Conservation (phyloP, 2,329 filamentous ascomycete genomes). For the Byssochlamys sp. region DNA sequence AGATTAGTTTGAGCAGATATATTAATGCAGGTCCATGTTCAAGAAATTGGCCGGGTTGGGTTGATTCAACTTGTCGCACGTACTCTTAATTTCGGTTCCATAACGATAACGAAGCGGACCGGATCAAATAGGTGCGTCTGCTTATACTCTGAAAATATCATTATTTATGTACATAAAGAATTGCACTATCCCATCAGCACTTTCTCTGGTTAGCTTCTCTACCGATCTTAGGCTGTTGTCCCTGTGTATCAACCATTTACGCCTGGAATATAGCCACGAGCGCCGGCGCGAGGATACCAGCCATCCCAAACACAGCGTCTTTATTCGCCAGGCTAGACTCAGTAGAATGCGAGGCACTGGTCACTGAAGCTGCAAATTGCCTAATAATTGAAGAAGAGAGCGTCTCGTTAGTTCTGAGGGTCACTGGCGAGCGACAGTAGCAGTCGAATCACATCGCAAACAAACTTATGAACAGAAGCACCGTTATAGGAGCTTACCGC, state of each 20-base stretch:
- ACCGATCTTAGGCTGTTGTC: not conserved
- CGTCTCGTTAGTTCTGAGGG: not conserved
- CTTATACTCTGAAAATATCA: not conserved
- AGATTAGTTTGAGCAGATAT: no score
- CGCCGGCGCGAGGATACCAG: not conserved
- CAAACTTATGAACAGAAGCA: no score
- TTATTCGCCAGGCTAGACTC: not conserved
- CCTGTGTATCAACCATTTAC: not conserved
- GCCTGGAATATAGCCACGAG: not conserved
- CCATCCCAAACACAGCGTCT: not conserved
- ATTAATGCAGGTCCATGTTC: not conserved
- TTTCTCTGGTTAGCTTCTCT: not conserved
- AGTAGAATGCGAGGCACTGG: not conserved
- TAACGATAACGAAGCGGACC: not conserved
- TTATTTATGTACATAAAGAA: not conserved
- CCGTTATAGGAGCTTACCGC: constrained; percentile 1
- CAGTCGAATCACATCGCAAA: no score
- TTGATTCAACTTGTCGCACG: not conserved
- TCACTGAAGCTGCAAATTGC: not conserved
- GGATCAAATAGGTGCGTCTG: not conserved
- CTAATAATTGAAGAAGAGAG: not conserved
- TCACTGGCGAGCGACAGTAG: no score
- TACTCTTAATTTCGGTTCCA: not conserved
- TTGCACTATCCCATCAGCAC: not conserved
- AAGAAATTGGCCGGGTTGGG: not conserved